phyloP scores from a whole-genome alignment of 2,329 filamentous ascomycete genomes.

The Neoscytalidium dimidiatum region DNA sequence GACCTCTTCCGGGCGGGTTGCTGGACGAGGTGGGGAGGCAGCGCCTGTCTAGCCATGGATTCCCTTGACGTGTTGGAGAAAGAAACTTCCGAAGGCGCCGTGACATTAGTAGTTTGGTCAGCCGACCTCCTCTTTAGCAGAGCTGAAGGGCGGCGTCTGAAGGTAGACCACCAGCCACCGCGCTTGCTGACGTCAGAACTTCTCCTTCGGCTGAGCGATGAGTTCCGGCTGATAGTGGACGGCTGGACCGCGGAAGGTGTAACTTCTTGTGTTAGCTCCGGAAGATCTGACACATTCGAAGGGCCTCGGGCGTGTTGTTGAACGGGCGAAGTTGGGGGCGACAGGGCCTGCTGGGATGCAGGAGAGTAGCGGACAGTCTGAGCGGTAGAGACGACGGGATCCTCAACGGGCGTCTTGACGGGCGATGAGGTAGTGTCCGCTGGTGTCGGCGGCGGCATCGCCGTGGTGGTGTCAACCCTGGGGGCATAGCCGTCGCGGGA shows the following conservation, averaged over 20 bases:
- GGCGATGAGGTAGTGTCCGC: conserved; percentile 22
- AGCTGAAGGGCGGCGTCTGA: conserved; percentile 61
- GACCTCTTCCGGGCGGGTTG: conserved; percentile 50
- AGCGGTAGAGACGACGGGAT: conserved; percentile 52
- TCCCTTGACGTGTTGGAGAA: conserved; percentile 91
- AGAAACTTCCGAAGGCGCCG: conserved; percentile 63
- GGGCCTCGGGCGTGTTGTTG: conserved; percentile 50
- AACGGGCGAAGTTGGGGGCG: conserved; percentile 32
- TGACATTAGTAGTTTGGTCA: conserved; percentile 49
- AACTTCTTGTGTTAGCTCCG: conserved; percentile 47
- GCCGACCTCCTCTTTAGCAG: conserved; percentile 58
- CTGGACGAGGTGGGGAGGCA: conserved; percentile 51
- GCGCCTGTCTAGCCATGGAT: conserved; percentile 67
- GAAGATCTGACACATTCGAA: conserved; percentile 57
- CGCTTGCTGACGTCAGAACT: conserved; percentile 38
- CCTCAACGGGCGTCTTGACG: conserved; percentile 44
- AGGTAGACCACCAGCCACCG: conserved; percentile 35
- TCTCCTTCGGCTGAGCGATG: conserved; percentile 26
- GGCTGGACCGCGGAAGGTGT: conserved; percentile 34
- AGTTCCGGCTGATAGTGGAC: conserved; percentile 40
- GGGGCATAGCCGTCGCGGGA: background rate
- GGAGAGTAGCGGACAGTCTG: conserved; percentile 49
- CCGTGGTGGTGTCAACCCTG: background rate
- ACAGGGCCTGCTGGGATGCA: conserved; percentile 3
- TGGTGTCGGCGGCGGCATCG: background rate